Evolutionary conservation across 2,329 filamentous ascomycete species (phyloP).

Genomic region (Pseudonectria foliicola): DNA sequence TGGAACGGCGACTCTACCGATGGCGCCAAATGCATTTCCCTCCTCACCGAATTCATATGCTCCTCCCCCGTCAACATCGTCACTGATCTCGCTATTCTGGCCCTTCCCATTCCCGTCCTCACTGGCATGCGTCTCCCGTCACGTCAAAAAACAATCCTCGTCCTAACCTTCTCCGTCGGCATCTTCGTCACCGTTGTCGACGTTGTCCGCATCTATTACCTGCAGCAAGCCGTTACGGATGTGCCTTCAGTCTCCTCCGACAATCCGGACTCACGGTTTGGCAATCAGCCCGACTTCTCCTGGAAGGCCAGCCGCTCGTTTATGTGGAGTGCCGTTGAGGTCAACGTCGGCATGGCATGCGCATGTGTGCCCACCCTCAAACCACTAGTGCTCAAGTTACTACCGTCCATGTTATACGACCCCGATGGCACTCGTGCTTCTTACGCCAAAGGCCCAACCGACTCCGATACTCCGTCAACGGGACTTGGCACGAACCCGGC

Average conservation of each 20-base stretch:
- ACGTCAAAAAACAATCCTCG: conserved; percentile 80
- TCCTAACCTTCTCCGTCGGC: conserved; percentile 80
- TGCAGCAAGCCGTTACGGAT: conserved; percentile 62
- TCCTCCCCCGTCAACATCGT: conserved; percentile 89
- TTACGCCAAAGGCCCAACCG: conserved; percentile 22
- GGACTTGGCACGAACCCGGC: conserved; percentile 17
- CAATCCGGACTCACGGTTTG: conserved; percentile 39
- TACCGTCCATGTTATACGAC: conserved; percentile 51
- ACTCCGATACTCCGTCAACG: conserved; percentile 23
- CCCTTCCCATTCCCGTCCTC: conserved; percentile 80
- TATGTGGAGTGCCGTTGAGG: conserved; percentile 92
- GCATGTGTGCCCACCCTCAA: conserved; percentile 91
- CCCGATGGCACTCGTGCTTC: conserved; percentile 34
- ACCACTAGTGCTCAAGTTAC: conserved; percentile 63
- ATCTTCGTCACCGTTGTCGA: conserved; percentile 84
- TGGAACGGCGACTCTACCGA: conserved; percentile 42
- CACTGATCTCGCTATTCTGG: conserved; percentile 80
- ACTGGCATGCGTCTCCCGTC: conserved; percentile 77
- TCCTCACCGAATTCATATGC: conserved; percentile 58
- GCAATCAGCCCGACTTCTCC: conserved; percentile 46
- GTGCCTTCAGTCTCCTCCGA: conserved; percentile 30
- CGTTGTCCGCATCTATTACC: conserved; percentile 81
- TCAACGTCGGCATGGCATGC: conserved; percentile 83
- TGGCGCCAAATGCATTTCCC: conserved; percentile 42
- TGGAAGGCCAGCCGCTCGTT: conserved; percentile 79